Evolutionary conservation across 345 rosid genomes (phyloP).

Genomic region (Eutrema heterophyllum): DNA sequence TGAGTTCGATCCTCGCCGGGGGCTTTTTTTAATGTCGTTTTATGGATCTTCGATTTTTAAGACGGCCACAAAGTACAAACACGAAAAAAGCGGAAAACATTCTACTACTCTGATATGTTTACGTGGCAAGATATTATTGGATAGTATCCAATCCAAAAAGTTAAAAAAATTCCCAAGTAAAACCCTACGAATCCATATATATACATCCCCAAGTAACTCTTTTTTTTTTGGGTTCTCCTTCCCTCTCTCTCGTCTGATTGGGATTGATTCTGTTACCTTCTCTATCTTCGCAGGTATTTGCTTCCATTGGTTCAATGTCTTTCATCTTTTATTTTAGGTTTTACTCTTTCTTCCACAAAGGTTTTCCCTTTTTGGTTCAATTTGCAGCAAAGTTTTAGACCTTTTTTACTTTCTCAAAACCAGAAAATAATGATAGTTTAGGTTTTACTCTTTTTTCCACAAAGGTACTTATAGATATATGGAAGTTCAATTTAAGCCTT

Average conservation of each 20-base stretch:
- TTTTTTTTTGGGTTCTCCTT: too few species aligned
- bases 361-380: background rate
- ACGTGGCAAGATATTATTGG: background rate
- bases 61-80: too few species aligned
- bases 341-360: background rate
- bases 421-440: too few species aligned
- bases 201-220: background rate
- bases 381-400: background rate
- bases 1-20: constrained; percentile 97
- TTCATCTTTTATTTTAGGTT: background rate
- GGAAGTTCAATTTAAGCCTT: background rate
- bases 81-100: background rate
- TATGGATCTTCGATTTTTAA: too few species aligned
- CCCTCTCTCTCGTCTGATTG: background rate
- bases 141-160: background rate
- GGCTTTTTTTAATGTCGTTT: constrained; percentile 23
- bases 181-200: constrained; percentile 25
- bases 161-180: background rate
- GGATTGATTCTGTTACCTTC: constrained; percentile 1
- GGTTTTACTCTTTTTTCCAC: too few species aligned
- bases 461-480: background rate
- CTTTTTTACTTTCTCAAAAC: background rate
- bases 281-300: background rate
- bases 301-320: background rate
- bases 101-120: background rate